Base-by-base conservation (phyloP, 2,329 filamentous ascomycete genomes). In the Hymenoscyphus occultus region DNA sequence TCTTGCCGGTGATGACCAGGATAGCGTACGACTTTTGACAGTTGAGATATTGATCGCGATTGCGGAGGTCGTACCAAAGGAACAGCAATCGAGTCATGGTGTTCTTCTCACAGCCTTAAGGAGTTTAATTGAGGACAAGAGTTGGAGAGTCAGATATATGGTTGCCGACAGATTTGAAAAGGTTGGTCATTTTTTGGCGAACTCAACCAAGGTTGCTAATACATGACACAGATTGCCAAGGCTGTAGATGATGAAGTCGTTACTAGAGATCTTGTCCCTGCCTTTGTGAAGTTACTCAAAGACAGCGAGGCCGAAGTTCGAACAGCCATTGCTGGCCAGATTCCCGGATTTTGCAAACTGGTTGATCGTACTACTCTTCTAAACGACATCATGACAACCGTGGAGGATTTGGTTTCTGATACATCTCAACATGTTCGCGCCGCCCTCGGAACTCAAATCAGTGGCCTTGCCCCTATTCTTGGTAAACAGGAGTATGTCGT, bases 101-200 rank as follows among this genome's bases (percentile, higher is more conserved):
- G 92, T 98, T 64, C 82, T 99, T 65, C 83, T 99, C 74, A 94
- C 92, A 60, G 93, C 94, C 57, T 81, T 99, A 75, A 90, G 95
- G 74, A 96, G 87, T 80, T 80, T 99, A 75, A 98, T 99, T 80
- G 95, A 97, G 75, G 95, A 99, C 78, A 99, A 98, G 86, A 98
- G 95, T 81, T 99, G 95, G 95, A 89, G 95, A 75, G 95, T 99
- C 67, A 88, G 95, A 77, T 99, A 98, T 80, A 99, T 99, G 95
- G 95, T 99, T 73, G 95, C 95, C 59, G 95, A 99, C 79, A 88
- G 93, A 77, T 99, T 97, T 76, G 95, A 99, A 80, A 97, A 98
- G 90, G 92, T 92, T 76, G 60, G 76, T 61, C 13, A 48, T 31
- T 35, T n/a, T 58, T 51, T 9, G 19, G n/a, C 7, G n/a, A 12